Evolutionary conservation across 192 early-diverging fungal species (phyloP).

Genomic region (Backusella sp.): DNA sequence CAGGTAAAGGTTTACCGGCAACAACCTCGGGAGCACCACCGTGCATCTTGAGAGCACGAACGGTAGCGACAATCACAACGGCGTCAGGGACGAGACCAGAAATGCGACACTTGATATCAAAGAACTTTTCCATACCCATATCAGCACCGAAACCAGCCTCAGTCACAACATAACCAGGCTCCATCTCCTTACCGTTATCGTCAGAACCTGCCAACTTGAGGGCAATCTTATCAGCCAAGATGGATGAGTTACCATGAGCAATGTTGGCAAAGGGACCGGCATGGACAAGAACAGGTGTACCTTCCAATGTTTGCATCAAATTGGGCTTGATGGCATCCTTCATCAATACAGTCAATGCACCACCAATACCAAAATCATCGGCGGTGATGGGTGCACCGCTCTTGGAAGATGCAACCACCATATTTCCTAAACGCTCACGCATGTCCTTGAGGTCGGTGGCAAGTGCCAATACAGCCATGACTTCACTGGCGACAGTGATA

Average conservation of each 20-base stretch:
- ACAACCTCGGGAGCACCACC: conserved; percentile 92
- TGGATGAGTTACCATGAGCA: conserved; percentile 96
- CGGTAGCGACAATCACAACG: conserved; percentile 93
- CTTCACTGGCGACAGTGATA: conserved; percentile 97
- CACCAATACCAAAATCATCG: conserved; percentile 95
- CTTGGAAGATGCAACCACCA: conserved; percentile 91
- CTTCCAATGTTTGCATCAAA: conserved; percentile 99
- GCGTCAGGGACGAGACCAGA: conserved; percentile 85
- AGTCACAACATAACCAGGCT: conserved; percentile 89
- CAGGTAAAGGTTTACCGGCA: conserved; percentile 88
- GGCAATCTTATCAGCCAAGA: conserved; percentile 95
- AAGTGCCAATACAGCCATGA: conserved; percentile 97
- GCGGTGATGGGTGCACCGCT: conserved; percentile 83
- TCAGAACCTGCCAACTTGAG: conserved; percentile 87
- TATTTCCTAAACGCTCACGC: conserved; percentile 87
- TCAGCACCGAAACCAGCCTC: conserved; percentile 99
- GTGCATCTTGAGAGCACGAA: conserved; percentile 96
- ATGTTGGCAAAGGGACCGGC: conserved; percentile 99
- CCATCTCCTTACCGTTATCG: conserved; percentile 44
- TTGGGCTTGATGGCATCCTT: conserved; percentile 99
- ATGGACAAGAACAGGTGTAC: conserved; percentile 97
- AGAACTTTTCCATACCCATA: conserved; percentile 99
- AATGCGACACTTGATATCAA: conserved; percentile 97
- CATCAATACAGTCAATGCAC: conserved; percentile 96
- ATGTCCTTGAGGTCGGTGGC: conserved; percentile 90